A percentile compares a stretch with the other conserved stretches of the same genome.
Conservation (phyloP, 352 stramenopile genomes). For the Pythium brachiatum region DNA sequence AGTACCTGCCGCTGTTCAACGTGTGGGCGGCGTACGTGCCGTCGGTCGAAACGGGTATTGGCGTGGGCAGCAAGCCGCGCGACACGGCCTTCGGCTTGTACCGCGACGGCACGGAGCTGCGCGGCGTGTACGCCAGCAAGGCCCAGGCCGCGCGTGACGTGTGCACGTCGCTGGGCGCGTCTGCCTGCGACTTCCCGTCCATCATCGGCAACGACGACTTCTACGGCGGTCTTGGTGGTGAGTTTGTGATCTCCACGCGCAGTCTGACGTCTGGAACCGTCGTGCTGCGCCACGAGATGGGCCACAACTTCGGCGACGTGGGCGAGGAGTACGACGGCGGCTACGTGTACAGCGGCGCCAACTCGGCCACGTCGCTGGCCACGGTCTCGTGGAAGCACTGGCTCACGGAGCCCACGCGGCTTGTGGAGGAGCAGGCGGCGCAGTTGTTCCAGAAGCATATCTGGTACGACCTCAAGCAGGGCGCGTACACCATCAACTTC, state of each 20-base stretch:
- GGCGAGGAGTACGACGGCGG: slow-evolving; percentile 47
- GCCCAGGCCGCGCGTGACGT: slow-evolving; percentile 10
- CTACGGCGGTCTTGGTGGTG: slow-evolving; percentile 31
- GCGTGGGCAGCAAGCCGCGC: slow-evolving; percentile 1
- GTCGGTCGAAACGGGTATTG: slow-evolving; percentile 13
- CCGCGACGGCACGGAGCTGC: slow-evolving; percentile 15
- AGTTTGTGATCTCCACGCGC: slow-evolving; percentile 40
- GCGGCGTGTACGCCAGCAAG: slow-evolving; percentile 23
- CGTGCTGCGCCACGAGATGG: slow-evolving; percentile 38
- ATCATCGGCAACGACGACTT: slow-evolving; percentile 33
- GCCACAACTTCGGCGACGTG: slow-evolving; percentile 40
- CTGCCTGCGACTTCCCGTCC: slow-evolving; percentile 27
- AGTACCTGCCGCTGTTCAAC: slow-evolving; percentile 23
- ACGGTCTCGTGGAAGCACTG: slow-evolving; percentile 32
- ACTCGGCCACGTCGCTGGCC: slow-evolving; percentile 16
- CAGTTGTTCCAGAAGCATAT: slow-evolving; percentile 35
- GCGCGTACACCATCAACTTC: slow-evolving; percentile 33
- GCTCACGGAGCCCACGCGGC: slow-evolving; percentile 27
- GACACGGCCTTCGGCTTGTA: slow-evolving; percentile 17
- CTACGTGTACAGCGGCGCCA: slow-evolving; percentile 34
- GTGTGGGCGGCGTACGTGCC: slow-evolving; percentile 14
- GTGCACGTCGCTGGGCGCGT: slow-evolving; percentile 5
- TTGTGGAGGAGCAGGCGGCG: slow-evolving; percentile 27
- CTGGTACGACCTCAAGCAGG: slow-evolving; percentile 34
- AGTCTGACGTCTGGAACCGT: slow-evolving; percentile 29